phyloP scores from a whole-genome alignment of 2,329 filamentous ascomycete species.

The Tolypocladium paradoxum region DNA sequence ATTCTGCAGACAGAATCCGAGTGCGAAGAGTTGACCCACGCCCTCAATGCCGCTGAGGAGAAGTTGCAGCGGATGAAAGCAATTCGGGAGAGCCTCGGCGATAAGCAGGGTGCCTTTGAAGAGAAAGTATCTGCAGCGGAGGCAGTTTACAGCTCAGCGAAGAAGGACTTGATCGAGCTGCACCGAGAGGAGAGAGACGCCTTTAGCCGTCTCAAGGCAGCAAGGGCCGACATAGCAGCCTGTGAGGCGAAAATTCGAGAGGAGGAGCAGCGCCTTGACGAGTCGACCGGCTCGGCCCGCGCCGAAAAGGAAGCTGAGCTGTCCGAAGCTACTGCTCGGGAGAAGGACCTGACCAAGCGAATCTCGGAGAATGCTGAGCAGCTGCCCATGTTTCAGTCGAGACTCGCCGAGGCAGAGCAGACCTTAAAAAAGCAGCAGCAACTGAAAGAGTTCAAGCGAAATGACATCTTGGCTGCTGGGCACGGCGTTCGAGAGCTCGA shows the following conservation, averaged over 20 bases:
- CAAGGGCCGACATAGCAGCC: conserved; percentile 34
- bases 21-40: conserved; percentile 33
- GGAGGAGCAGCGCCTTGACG: conserved; percentile 52
- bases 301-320: conserved; percentile 49
- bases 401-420: conserved; percentile 19
- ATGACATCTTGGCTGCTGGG: conserved; percentile 44
- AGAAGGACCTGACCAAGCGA: conserved; percentile 14
- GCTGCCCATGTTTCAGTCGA: conserved; percentile 22
- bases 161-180: conserved; percentile 40
- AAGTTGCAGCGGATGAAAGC: conserved; percentile 28
- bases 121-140: conserved; percentile 35
- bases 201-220: conserved; percentile 42
- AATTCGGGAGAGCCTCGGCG: conserved; percentile 28
- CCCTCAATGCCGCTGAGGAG: conserved; percentile 35
- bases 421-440: conserved; percentile 18
- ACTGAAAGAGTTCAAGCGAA: conserved; percentile 32
- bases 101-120: conserved; percentile 34
- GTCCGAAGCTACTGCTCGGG: conserved; percentile 14
- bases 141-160: conserved; percentile 40
- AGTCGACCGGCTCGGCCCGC: conserved; percentile 60
- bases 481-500: conserved; percentile 37
- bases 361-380: conserved; percentile 17
- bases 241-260: conserved; percentile 37
- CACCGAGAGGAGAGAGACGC: conserved; percentile 58
- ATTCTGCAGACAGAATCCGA: conserved; percentile 17